phyloP scores from a whole-genome alignment of 768 basidiomycete species.

The Boletus vermiculosoides region DNA sequence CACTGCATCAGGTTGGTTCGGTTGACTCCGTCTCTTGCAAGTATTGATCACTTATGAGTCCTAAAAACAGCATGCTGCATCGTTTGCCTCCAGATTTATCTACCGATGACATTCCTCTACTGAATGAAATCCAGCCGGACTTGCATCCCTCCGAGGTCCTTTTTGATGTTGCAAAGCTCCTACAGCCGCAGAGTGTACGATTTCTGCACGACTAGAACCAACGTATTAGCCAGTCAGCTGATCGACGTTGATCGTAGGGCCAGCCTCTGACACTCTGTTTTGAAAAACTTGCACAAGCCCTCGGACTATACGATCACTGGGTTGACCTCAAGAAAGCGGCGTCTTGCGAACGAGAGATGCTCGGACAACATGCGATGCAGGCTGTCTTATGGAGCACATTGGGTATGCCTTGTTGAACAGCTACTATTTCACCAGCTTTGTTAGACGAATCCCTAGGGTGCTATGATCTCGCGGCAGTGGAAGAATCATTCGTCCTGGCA shows the following conservation, averaged over 20 bases:
- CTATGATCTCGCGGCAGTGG: conserved; percentile 56
- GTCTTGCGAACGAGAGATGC: conserved; percentile 58
- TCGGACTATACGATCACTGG: conserved; percentile 72
- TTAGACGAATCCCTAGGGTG: conserved; percentile 50
- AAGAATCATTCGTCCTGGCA: conserved; percentile 68
- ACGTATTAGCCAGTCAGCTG: conserved; percentile 1
- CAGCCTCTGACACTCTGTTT: conserved; percentile 72
- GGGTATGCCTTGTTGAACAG: conserved; percentile 41
- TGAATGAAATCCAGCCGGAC: conserved; percentile 76
- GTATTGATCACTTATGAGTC: conserved; percentile 13
- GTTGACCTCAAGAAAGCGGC: conserved; percentile 53
- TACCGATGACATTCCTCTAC: conserved; percentile 42
- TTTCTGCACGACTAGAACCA: not conserved
- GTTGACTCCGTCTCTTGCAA: not conserved
- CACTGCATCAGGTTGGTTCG: conserved; percentile 69
- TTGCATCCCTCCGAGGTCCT: conserved; percentile 75
- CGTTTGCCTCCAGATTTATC: conserved; percentile 54
- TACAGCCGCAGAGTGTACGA: conserved; percentile 61
- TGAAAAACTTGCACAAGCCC: conserved; percentile 62
- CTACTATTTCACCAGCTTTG: not conserved
- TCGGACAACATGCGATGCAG: conserved; percentile 72
- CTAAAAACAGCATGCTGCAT: conserved; percentile 56
- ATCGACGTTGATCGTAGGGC: conserved; percentile 43
- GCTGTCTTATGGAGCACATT: conserved; percentile 68
- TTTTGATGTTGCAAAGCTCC: conserved; percentile 73